Evolutionary conservation across 768 basidiomycete genomes (phyloP), one percentile per base, ranked within the genome.

Genomic region (Grammothele lineata): DNA sequence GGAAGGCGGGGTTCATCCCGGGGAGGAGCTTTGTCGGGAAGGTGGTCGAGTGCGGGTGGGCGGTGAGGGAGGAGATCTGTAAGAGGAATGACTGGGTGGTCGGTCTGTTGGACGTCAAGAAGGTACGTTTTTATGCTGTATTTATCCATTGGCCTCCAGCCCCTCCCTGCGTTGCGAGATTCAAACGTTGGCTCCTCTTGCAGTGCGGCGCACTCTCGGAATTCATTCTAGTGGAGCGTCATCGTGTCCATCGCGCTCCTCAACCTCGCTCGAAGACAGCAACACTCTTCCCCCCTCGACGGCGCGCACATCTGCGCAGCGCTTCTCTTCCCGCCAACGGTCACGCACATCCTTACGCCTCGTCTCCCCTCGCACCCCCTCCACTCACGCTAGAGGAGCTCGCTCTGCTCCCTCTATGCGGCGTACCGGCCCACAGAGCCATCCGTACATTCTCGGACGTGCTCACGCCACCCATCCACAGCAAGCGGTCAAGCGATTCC

Each of bases 121-220:
- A 91, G 83, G 92, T 92, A 53, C 55, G 78, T 59, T 32, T 15
- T 36, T 8, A n/a, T 36, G 35, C 35, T 53, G 43, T 33, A 41
- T 26, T 19, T 41, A 48, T 17, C 17, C 27, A 17, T 25, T 34
- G 15, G 11, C 25, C 3, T 44, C 15, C 17, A 7, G 19, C 8
- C 27, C 27, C 27, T 30, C 27, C 27, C 27, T 30, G 8, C 7
- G 7, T 7, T 30, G 8, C 27, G 27, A 30, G 14, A 30, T 14
- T 30, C 8, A 30, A 7, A 30, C 27, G 27, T 30, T 30, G 14
- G 7, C 27, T 30, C n/a, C 14, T 43, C 30, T 15, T 8, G 34
- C 54, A 92, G 89, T 84, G 80, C 55, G 92, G 93, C 40, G 88
- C 88, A 5, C 74, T 95, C 18, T 76, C 89, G n/a, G 90, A 96